These are phyloP conservation scores for Ceratopteris richardii DNA, from an alignment of 75 land plant species.

Conservation along the genomic window DNA sequence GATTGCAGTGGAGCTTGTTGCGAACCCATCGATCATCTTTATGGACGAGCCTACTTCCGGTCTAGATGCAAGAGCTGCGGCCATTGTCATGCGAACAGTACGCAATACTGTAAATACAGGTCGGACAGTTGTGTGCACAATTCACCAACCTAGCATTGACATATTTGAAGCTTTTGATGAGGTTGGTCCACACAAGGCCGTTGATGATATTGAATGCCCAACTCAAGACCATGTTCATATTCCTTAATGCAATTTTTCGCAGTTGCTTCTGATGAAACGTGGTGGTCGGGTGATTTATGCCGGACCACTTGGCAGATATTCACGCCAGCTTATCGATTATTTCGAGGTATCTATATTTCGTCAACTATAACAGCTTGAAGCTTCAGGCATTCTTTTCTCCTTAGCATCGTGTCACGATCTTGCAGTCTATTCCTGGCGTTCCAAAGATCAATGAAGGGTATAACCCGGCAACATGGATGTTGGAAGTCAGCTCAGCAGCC, in stretches of 20 bases:
- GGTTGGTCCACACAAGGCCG: background rate
- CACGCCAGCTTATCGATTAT: slow-evolving; percentile 30
- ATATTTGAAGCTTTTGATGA: slow-evolving; percentile 32
- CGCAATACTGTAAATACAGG: slow-evolving; percentile 31
- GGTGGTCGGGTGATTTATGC: slow-evolving; percentile 45
- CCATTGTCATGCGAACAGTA: slow-evolving; percentile 34
- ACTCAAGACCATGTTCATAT: background rate
- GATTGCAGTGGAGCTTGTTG: slow-evolving; percentile 75
- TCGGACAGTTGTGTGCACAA: slow-evolving; percentile 39
- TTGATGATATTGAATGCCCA: background rate
- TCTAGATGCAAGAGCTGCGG: slow-evolving; percentile 38
- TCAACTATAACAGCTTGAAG: background rate
- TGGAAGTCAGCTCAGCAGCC: slow-evolving; percentile 1
- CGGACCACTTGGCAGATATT: slow-evolving; percentile 32
- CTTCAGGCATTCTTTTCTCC: background rate
- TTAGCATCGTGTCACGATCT: background rate
- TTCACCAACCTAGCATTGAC: slow-evolving; percentile 35
- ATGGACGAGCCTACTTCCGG: slow-evolving; percentile 47
- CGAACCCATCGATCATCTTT: slow-evolving; percentile 53
- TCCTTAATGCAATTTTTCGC: background rate
- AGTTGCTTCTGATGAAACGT: slow-evolving; percentile 44
- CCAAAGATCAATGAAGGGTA: slow-evolving; percentile 3
- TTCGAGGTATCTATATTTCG: slow-evolving; percentile 22
- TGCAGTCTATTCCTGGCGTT: slow-evolving; percentile 4
- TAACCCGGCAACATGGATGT: slow-evolving; percentile 6